Conservation (phyloP, 192 early-diverging fungal genomes). For the Backusella liffmaniae region DNA sequence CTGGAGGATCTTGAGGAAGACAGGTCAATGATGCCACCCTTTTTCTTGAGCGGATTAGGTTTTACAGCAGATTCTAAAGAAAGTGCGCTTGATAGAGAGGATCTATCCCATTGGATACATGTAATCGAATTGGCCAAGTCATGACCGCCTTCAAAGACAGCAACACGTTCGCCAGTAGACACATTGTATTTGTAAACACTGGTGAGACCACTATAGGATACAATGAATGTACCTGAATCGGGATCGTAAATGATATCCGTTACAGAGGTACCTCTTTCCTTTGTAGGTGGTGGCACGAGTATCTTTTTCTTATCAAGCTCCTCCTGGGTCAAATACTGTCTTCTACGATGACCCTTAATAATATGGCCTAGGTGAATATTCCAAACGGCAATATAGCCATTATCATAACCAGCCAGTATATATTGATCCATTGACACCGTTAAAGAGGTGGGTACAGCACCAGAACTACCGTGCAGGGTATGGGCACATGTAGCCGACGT, state of each 20-base stretch:
- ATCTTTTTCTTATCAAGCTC: background rate
- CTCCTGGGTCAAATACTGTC: background rate
- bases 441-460: background rate
- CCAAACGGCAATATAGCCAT: conserved; percentile 37
- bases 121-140: conserved; percentile 19
- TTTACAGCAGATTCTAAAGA: conserved; percentile 13
- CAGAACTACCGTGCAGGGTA: conserved; percentile 27
- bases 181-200: conserved; percentile 25
- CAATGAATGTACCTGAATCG: conserved; percentile 12
- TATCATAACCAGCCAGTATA: conserved; percentile 34
- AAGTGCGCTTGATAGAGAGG: background rate
- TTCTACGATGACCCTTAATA: background rate
- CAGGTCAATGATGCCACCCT: background rate
- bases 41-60: background rate
- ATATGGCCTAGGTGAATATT: conserved; percentile 19
- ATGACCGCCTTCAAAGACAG: conserved; percentile 19
- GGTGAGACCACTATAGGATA: conserved; percentile 11
- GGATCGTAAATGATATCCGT: conserved; percentile 21
- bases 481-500: conserved; percentile 29
- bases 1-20: conserved; percentile 1
- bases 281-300: background rate
- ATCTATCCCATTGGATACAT: conserved; percentile 28
- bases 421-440: conserved; percentile 9
- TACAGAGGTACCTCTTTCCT: background rate
- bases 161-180: conserved; percentile 15